phyloP scores from a whole-genome alignment of 805 yeast genomes.

The Myxozyma nipponensis region DNA sequence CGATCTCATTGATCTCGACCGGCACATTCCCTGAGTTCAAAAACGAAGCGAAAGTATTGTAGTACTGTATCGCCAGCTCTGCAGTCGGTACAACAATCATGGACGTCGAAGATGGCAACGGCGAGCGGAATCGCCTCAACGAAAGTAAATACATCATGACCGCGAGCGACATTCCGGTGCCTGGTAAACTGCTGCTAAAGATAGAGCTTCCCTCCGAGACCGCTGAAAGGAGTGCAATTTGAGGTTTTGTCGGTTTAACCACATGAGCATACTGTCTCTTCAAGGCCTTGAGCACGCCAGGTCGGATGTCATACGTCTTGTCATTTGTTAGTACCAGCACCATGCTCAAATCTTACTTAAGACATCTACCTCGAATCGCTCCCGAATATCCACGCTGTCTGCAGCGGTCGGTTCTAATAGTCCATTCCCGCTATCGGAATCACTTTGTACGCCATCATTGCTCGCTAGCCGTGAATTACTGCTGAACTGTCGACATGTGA shows the following conservation, averaged over 20 bases:
- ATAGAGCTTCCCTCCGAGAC: conserved; percentile 27
- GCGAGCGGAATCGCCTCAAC: conserved; percentile 10
- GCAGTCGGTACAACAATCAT: conserved; percentile 38
- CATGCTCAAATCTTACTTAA: background rate
- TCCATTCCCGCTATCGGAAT: too few relatives aligned
- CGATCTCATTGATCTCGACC: conserved; percentile 15
- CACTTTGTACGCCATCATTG: too few relatives aligned
- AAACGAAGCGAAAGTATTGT: conserved; percentile 18
- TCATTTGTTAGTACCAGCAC: background rate
- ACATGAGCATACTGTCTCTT: conserved; percentile 5
- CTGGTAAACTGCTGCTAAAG: conserved; percentile 33
- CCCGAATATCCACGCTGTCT: too few relatives aligned
- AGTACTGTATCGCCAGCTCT: conserved; percentile 37
- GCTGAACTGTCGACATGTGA: too few relatives aligned
- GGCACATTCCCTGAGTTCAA: conserved; percentile 19
- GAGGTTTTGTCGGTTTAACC: conserved; percentile 13
- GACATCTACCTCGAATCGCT: background rate
- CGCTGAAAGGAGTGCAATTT: conserved; percentile 12
- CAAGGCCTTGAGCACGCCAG: conserved; percentile 11
- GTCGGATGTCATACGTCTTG: conserved; percentile 14
- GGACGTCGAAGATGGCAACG: conserved; percentile 26
- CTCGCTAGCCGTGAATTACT: too few relatives aligned
- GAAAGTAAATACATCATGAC: conserved; percentile 32
- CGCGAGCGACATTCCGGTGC: conserved; percentile 39
- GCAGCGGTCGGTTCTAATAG: too few relatives aligned